Conservation (phyloP, 306 rosid species). For the Glycyrrhiza uralensis region DNA sequence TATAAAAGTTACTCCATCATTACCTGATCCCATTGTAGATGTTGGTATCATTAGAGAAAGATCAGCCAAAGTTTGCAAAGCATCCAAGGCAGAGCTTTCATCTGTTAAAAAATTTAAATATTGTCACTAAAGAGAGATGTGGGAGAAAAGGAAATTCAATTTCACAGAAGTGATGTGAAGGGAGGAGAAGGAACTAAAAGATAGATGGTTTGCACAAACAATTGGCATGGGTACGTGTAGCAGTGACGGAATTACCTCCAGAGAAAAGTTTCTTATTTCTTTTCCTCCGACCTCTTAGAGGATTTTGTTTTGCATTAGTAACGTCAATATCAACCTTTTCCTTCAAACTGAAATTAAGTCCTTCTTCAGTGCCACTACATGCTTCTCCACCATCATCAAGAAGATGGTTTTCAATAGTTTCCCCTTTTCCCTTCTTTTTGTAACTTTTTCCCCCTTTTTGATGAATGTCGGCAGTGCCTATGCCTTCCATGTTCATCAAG, state of each 20-base stretch:
- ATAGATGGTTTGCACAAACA: not conserved
- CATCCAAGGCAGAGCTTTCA: conserved; percentile 57
- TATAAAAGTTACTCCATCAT: conserved; percentile 13
- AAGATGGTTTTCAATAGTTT: conserved; percentile 39
- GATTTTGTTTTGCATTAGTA: conserved; percentile 41
- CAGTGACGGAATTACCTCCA: conserved; percentile 49
- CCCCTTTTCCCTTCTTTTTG: conserved; percentile 48
- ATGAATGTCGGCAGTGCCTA: conserved; percentile 50
- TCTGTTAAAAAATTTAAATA: conserved; percentile 31
- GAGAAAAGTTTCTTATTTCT: conserved; percentile 46
- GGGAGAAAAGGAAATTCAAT: not conserved
- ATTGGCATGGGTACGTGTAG: not conserved
- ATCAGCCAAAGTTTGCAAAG: conserved; percentile 69
- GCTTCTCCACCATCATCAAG: conserved; percentile 73
- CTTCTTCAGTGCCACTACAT: conserved; percentile 75
- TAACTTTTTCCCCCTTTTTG: conserved; percentile 45
- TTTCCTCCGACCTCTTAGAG: conserved; percentile 44
- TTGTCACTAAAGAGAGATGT: not conserved
- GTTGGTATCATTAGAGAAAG: conserved; percentile 53
- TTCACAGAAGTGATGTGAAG: not conserved
- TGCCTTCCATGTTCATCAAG: conserved; percentile 50
- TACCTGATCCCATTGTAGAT: conserved; percentile 62
- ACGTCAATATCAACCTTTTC: conserved; percentile 45
- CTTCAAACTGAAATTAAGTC: conserved; percentile 36
- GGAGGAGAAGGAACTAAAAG: not conserved